phyloP scores from a whole-genome alignment of 1,139 yeast species.

The Yamadazyma aaseri region DNA sequence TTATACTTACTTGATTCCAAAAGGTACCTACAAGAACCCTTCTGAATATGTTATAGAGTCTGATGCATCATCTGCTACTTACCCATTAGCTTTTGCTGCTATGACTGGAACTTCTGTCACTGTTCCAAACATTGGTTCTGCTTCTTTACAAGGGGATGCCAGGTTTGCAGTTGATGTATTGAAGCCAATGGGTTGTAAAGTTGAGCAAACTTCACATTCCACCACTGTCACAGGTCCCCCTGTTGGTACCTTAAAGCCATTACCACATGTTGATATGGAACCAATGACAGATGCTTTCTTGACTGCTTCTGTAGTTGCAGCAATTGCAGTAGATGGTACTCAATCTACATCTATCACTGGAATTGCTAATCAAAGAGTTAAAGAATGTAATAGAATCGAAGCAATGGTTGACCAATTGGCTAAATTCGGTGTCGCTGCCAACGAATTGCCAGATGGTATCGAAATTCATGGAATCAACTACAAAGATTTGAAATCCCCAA shows the following conservation, averaged over 20 bases:
- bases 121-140: slow-evolving; percentile 89
- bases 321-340: slow-evolving; percentile 60
- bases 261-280: slow-evolving; percentile 88
- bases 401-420: slow-evolving; percentile 91
- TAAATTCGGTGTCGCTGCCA: slow-evolving; percentile 84
- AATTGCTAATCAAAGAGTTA: slow-evolving; percentile 96
- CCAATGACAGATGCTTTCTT: slow-evolving; percentile 99
- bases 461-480: slow-evolving; percentile 69
- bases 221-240: slow-evolving; percentile 94
- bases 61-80: slow-evolving; percentile 98
- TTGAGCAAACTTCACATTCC: slow-evolving; percentile 74
- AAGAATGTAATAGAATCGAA: slow-evolving; percentile 92
- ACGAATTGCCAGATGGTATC: slow-evolving; percentile 90
- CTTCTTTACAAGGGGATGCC: slow-evolving; percentile 96
- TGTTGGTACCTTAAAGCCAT: slow-evolving; percentile 63
- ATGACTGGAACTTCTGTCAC: slow-evolving; percentile 91
- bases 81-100: slow-evolving; percentile 98
- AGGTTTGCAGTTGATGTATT: slow-evolving; percentile 92
- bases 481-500: slow-evolving; percentile 49
- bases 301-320: slow-evolving; percentile 96
- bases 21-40: slow-evolving; percentile 79
- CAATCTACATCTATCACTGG: slow-evolving; percentile 82
- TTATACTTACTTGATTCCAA: slow-evolving; percentile 87
- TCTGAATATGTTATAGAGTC: slow-evolving; percentile 85
- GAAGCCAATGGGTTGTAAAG: slow-evolving; percentile 92